Conservation (phyloP, 2,329 filamentous ascomycete genomes). For the Aureobasidium namibiae region DNA sequence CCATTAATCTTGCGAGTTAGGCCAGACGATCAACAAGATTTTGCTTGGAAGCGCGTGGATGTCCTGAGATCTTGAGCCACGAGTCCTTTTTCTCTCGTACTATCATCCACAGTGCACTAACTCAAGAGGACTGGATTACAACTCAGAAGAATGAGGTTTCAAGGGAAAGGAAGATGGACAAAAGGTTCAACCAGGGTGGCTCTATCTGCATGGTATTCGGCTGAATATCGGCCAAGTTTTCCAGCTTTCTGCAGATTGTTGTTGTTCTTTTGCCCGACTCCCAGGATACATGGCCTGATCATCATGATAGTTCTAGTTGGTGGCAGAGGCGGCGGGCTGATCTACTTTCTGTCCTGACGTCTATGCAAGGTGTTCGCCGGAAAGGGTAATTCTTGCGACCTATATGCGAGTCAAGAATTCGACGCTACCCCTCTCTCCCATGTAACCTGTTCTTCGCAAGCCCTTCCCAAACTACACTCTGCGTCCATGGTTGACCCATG, state of each 20-base stretch:
- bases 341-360: not conserved
- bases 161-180: too few relatives aligned
- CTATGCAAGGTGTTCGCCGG: not conserved
- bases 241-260: not conserved
- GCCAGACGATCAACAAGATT: too few relatives aligned
- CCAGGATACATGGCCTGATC: not conserved
- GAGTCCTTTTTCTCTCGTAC: too few relatives aligned
- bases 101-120: too few relatives aligned
- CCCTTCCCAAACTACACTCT: not conserved
- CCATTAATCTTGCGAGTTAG: too few relatives aligned
- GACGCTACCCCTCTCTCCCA: not conserved
- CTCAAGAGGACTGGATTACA: too few relatives aligned
- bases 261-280: not conserved
- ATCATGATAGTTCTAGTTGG: not conserved
- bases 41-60: too few relatives aligned
- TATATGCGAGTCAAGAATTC: not conserved
- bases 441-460: constrained; percentile 1
- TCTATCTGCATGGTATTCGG: not conserved
- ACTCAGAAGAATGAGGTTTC: too few relatives aligned
- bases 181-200: not conserved
- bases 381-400: not conserved
- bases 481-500: not conserved
- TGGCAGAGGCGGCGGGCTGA: too few relatives aligned
- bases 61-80: too few relatives aligned
- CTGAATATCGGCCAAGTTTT: not conserved